Base-by-base conservation (phyloP, 2,329 filamentous ascomycete species). In the Diaporthe vaccinii region DNA sequence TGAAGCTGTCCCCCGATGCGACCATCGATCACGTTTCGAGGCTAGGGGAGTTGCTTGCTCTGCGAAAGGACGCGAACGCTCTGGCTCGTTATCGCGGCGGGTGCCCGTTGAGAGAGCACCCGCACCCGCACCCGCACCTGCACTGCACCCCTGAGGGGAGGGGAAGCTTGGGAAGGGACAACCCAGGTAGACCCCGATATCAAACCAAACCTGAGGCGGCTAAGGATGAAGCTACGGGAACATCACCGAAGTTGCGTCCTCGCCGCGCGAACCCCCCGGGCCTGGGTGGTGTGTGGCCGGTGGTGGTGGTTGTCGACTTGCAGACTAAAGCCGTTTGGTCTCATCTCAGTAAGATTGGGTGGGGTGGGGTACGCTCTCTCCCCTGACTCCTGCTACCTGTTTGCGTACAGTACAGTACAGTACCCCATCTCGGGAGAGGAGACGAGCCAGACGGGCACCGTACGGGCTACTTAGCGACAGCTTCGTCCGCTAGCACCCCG, bases 271-370 rank as follows among this genome's bases (percentile, higher is more conserved):
- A 39, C 49, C 55, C 49, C 65, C 49, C 49, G 49, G 41, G 41
- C 46, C 34, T 51, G 34, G 46, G 49, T 53, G 65, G 49, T 39
- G 49, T 39, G 44, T 51, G 65, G 46, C 65, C 65, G 65, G 49
- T 69, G 65, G 44, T 68, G 65, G 62, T 68, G 65, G 65, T 69
- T 36, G 34, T 69, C 49, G 49, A 69, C 28, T 28, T 69, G 49
- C n/a, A 69, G 65, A 55, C 49, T 51, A 55, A 55, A 55, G 36
- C 65, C 55, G 55, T 58, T 71, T 71, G 39, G 49, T 73, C 71
- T 73, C 71, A 73, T 73, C 71, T 65, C 46, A 65, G 49, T 73
- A 55, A 73, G 20, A 73, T 73, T 73, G 71, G 46, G 71, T 39
- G 58, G 58, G 41, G 71, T 73, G 71, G 71, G 58, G 71, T 49